Evolutionary conservation across 352 stramenopile species (phyloP).

Genomic region (Globisporangium yorkense): DNA sequence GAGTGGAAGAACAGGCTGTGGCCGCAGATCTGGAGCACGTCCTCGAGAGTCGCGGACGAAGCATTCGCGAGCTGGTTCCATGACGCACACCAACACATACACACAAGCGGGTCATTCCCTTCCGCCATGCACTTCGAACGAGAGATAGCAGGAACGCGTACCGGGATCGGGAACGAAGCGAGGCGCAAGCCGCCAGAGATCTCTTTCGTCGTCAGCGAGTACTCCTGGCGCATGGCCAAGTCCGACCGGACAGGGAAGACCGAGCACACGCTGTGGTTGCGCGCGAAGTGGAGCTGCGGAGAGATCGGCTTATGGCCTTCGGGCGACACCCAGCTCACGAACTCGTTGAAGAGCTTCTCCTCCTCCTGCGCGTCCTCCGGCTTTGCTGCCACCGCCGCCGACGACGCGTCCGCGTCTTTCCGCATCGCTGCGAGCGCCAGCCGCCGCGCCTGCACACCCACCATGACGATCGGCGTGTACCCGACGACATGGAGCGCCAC

Average conservation of each 20-base stretch:
- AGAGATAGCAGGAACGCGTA: conserved; percentile 13
- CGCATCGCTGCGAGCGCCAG: conserved; percentile 69
- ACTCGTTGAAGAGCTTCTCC: conserved; percentile 81
- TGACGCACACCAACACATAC: conserved; percentile 1
- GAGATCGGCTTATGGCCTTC: conserved; percentile 65
- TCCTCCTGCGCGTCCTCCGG: conserved; percentile 47
- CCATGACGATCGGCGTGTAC: conserved; percentile 75
- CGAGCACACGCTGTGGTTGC: conserved; percentile 63
- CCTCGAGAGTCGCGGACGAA: conserved; percentile 52
- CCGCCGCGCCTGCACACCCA: conserved; percentile 65
- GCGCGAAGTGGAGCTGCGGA: conserved; percentile 67
- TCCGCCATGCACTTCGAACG: background rate
- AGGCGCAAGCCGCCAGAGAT: conserved; percentile 77
- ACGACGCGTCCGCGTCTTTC: conserved; percentile 22
- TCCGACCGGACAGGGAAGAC: conserved; percentile 48
- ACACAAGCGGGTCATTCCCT: background rate
- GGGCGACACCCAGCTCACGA: conserved; percentile 67
- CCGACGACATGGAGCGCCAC: conserved; percentile 72
- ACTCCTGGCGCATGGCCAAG: conserved; percentile 73
- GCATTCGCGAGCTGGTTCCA: conserved; percentile 40
- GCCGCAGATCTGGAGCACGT: conserved; percentile 73
- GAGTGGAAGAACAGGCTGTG: conserved; percentile 87
- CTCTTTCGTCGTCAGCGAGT: conserved; percentile 78
- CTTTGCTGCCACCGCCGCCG: conserved; percentile 11
- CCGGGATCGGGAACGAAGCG: conserved; percentile 76